A percentile compares a stretch with the other conserved stretches of the same genome.
Conservation (phyloP, 2,329 filamentous ascomycete species). For the Sporothrix dimorphospora region DNA sequence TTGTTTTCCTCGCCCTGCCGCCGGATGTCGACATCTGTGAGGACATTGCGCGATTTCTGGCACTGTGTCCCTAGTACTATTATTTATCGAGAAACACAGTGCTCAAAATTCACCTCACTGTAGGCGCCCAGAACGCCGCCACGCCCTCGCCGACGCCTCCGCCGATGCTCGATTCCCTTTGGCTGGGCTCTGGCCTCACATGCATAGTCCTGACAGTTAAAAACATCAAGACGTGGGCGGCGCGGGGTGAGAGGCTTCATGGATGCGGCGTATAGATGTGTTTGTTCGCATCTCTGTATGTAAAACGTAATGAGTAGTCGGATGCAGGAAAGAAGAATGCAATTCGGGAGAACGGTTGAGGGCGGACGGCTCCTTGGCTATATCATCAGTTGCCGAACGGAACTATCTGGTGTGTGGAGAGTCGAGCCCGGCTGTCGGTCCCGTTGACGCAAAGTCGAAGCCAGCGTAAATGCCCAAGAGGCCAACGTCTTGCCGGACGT, state of each 20-base stretch:
- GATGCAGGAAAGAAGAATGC: not conserved
- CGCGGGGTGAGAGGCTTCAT: not conserved
- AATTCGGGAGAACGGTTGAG: not conserved
- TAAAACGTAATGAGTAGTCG: not conserved
- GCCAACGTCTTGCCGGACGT: not conserved
- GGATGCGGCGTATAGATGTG: not conserved
- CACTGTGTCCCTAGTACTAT: conserved; percentile 11
- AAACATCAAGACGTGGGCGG: not conserved
- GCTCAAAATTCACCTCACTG: not conserved
- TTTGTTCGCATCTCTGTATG: not conserved
- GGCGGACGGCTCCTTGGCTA: not conserved
- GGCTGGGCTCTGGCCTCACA: not conserved
- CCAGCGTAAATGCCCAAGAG: not conserved
- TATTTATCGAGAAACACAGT: not conserved
- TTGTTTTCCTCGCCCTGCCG: conserved; percentile 22
- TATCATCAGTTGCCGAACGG: conserved; percentile 2
- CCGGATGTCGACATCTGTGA: conserved; percentile 38
- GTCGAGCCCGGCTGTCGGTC: conserved; percentile 30
- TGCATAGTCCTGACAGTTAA: not conserved
- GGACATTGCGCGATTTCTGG: not conserved
- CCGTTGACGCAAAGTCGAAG: conserved; percentile 17
- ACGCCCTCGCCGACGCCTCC: conserved; percentile 9
- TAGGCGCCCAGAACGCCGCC: not conserved
- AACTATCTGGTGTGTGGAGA: conserved; percentile 10
- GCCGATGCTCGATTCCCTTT: not conserved